A percentile compares a stretch with the other conserved stretches of the same genome.
phyloP scores from a whole-genome alignment of 2,329 filamentous ascomycete genomes.

The Pseudogymnoascus sp. region DNA sequence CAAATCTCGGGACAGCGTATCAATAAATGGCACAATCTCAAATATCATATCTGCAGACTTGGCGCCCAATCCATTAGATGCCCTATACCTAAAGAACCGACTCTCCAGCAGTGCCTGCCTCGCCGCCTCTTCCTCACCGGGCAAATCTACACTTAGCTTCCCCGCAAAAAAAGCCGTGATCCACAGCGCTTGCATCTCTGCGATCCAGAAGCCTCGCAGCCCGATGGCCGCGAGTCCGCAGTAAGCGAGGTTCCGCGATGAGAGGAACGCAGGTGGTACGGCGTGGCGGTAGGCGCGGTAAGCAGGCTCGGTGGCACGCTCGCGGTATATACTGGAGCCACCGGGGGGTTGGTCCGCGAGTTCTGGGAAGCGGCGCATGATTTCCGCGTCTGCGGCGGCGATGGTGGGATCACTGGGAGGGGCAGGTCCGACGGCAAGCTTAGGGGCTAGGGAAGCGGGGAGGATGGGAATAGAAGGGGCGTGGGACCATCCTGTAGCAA shows the following conservation, averaged over 20 bases:
- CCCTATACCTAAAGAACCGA: conserved; percentile 61
- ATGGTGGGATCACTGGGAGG: conserved; percentile 27
- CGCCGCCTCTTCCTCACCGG: conserved; percentile 29
- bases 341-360: conserved; percentile 42
- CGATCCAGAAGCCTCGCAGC: conserved; percentile 33
- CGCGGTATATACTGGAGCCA: conserved; percentile 27
- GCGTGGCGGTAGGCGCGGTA: conserved; percentile 38
- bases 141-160: conserved; percentile 30
- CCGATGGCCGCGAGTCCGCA: conserved; percentile 34
- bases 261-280: conserved; percentile 32
- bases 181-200: conserved; percentile 48
- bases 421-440: not conserved
- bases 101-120: conserved; percentile 52
- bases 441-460: conserved; percentile 11
- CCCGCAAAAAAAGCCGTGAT: conserved; percentile 53
- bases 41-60: conserved; percentile 63
- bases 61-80: conserved; percentile 54
- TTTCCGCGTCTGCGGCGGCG: conserved; percentile 32
- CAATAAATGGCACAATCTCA: conserved; percentile 64
- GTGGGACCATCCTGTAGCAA: conserved; percentile 50
- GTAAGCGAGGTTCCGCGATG: conserved; percentile 37
- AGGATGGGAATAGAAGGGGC: conserved; percentile 41
- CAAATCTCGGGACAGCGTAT: conserved; percentile 56
- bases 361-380: conserved; percentile 30
- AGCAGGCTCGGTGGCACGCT: conserved; percentile 13